Evolutionary conservation across 2,329 filamentous ascomycete species (phyloP).

Genomic region (Cordyceps militaris): DNA sequence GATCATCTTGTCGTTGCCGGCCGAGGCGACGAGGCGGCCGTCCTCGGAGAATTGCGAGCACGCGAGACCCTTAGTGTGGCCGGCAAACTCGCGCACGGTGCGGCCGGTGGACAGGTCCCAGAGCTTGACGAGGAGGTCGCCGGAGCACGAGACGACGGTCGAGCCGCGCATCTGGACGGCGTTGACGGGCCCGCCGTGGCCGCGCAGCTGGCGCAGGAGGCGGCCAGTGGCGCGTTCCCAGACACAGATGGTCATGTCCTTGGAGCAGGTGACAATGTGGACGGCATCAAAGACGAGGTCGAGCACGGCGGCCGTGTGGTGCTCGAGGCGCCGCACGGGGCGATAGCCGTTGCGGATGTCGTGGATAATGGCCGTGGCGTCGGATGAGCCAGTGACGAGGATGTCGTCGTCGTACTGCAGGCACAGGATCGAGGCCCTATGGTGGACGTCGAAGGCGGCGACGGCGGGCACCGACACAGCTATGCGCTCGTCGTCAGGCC

Average conservation of each 20-base stretch:
- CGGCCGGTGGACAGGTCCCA: constrained; percentile 91
- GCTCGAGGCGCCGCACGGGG: constrained; percentile 68
- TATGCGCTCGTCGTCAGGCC: constrained; percentile 40
- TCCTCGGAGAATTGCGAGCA: constrained; percentile 96
- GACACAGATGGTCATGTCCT: constrained; percentile 87
- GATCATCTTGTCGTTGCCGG: constrained; percentile 91
- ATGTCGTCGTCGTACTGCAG: constrained; percentile 91
- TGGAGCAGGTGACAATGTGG: constrained; percentile 94
- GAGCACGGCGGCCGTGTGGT: constrained; percentile 81
- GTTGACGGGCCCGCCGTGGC: constrained; percentile 89
- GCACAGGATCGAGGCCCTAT: constrained; percentile 89
- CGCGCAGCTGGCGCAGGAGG: constrained; percentile 70
- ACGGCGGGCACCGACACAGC: constrained; percentile 45
- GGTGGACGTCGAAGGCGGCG: constrained; percentile 58
- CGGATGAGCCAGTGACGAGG: constrained; percentile 90
- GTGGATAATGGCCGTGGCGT: constrained; percentile 87
- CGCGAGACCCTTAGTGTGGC: constrained; percentile 87
- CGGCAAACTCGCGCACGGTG: constrained; percentile 82
- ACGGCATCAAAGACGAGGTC: constrained; percentile 89
- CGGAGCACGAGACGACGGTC: constrained; percentile 85
- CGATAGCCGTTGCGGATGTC: constrained; percentile 71
- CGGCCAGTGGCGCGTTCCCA: constrained; percentile 80
- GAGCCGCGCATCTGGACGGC: constrained; percentile 92
- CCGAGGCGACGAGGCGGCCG: constrained; percentile 85
- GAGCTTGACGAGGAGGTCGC: constrained; percentile 86